Evolutionary conservation across 495 filamentous ascomycete genomes (phyloP).

Genomic region (Aspergillus saccharolyticus): DNA sequence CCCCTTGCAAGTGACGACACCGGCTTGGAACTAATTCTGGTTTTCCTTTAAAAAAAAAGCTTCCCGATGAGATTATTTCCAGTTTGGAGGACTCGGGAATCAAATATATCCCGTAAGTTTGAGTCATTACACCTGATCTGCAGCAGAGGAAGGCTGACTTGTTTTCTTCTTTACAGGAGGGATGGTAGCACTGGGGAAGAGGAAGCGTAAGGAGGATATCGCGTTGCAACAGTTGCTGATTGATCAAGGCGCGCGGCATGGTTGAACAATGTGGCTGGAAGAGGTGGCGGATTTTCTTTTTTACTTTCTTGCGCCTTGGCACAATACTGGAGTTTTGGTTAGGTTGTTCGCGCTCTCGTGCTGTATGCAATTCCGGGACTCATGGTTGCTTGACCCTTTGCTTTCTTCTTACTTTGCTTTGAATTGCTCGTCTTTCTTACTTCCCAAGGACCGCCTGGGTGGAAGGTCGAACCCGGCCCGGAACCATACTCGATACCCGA

Average conservation of each 20-base stretch:
- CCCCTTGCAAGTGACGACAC: no score
- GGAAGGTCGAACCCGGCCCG: constrained; percentile 4
- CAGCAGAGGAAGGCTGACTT: background rate
- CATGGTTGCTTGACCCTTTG: background rate
- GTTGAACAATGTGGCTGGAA: background rate
- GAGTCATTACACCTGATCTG: no score
- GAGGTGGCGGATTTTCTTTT: background rate
- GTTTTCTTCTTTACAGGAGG: constrained; percentile 23
- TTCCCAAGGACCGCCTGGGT: background rate
- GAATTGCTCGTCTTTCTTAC: constrained; percentile 6
- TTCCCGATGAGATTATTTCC: constrained; percentile 59
- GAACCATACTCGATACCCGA: constrained; percentile 10
- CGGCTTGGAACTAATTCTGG: background rate
- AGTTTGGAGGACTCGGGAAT: constrained; percentile 63
- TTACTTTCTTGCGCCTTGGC: constrained; percentile 8
- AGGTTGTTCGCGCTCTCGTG: background rate
- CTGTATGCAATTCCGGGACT: constrained; percentile 3
- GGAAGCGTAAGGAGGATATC: constrained; percentile 18
- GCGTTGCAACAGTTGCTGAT: constrained; percentile 1
- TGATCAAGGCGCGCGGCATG: background rate
- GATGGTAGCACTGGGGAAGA: constrained; percentile 51
- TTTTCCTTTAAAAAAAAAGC: no score
- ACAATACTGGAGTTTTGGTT: constrained; percentile 19
- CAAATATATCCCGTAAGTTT: constrained; percentile 60
- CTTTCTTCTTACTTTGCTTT: constrained; percentile 2